phyloP scores from a whole-genome alignment of 73 alveolate species.

The Tetrahymena elliotti region DNA sequence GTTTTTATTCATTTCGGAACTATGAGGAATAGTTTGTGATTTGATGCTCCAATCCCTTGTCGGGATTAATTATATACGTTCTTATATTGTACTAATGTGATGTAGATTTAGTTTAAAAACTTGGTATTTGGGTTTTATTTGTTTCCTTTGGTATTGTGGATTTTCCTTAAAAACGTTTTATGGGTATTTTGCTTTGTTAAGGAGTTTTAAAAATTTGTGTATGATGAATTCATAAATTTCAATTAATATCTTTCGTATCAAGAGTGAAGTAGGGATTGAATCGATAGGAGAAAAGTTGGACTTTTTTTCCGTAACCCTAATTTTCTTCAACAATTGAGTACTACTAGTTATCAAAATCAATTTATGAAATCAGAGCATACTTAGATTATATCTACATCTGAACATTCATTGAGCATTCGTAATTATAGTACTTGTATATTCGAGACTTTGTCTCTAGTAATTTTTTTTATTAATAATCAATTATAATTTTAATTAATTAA shows the following conservation, averaged over 20 bases:
- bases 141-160: neutral
- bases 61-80: neutral
- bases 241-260: neutral
- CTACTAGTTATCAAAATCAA: neutral
- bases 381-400: neutral
- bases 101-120: neutral
- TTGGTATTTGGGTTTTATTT: neutral
- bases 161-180: neutral
- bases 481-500: neutral
- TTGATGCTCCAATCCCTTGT: neutral
- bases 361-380: neutral
- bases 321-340: neutral
- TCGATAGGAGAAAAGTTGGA: neutral
- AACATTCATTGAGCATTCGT: neutral
- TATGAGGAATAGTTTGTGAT: neutral
- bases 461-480: neutral
- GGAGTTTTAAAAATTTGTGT: neutral
- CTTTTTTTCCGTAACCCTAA: neutral
- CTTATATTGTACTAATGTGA: neutral
- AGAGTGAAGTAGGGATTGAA: neutral
- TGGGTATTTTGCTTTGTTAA: neutral
- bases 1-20: neutral
- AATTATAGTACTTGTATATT: neutral
- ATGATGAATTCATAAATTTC: neutral
- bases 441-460: neutral